These are phyloP conservation scores for Stephanodiscus minutulus DNA, from an alignment of 108 stramenopile species.

Conservation along the genomic window DNA sequence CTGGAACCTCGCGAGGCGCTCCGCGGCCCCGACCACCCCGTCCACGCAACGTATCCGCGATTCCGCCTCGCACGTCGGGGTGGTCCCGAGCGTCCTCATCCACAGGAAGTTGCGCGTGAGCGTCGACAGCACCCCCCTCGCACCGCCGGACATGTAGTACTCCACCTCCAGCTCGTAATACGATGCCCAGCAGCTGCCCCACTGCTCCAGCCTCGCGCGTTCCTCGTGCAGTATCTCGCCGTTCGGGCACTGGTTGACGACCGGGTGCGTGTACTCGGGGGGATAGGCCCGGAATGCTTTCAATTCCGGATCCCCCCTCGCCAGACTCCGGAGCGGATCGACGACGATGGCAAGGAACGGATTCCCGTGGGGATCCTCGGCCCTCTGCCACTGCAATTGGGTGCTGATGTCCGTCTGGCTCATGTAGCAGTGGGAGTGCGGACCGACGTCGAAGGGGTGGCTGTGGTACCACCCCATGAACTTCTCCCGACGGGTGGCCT, in stretches of 20 bases:
- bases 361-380: constrained; percentile 96
- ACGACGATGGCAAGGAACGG: constrained; percentile 97
- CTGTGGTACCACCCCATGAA: constrained; percentile 98
- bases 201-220: constrained; percentile 74
- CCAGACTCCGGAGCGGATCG: constrained; percentile 84
- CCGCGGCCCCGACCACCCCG: constrained; percentile 36
- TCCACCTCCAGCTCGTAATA: constrained; percentile 91
- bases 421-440: constrained; percentile 91
- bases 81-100: constrained; percentile 73
- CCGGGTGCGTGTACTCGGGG: constrained; percentile 80
- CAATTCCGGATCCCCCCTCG: constrained; percentile 78
- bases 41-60: constrained; percentile 11
- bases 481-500: constrained; percentile 86
- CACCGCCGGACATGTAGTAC: constrained; percentile 71
- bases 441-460: constrained; percentile 96
- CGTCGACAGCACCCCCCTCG: constrained; percentile 67
- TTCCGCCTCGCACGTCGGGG: constrained; percentile 46
- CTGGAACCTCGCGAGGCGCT: constrained; percentile 25
- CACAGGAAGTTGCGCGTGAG: constrained; percentile 89
- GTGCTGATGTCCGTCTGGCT: constrained; percentile 93
- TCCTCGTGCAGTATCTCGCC: constrained; percentile 78
- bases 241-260: constrained; percentile 87
- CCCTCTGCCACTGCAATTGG: constrained; percentile 96
- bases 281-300: constrained; percentile 97
- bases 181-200: constrained; percentile 96